phyloP scores from a whole-genome alignment of 768 basidiomycete genomes.

The Boletus eberwhitei region DNA sequence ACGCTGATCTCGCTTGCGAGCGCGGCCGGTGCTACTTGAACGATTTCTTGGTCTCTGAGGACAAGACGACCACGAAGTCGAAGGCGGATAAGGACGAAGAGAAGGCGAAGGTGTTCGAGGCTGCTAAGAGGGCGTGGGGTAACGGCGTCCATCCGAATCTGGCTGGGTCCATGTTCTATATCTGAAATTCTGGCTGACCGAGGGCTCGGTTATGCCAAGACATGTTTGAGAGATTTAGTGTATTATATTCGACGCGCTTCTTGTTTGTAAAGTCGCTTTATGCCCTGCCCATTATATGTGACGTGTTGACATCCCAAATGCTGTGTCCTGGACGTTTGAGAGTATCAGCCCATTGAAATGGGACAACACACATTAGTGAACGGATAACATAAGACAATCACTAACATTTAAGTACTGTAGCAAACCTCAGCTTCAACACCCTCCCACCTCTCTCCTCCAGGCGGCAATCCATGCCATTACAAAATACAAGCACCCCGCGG shows the following conservation, averaged over 20 bases:
- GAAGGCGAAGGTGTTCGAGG: conserved; percentile 15
- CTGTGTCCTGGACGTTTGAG: no score
- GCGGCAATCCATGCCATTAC: conserved; percentile 71
- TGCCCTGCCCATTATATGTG: neutral
- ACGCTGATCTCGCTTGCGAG: conserved; percentile 81
- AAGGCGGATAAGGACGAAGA: conserved; percentile 31
- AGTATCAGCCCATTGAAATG: no score
- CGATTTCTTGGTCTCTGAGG: conserved; percentile 57
- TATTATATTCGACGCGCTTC: neutral
- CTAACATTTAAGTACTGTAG: neutral
- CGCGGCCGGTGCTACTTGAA: conserved; percentile 74
- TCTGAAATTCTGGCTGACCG: conserved; percentile 34
- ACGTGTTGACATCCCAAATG: neutral
- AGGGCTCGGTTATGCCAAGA: neutral
- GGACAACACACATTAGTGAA: neutral
- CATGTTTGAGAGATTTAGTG: neutral
- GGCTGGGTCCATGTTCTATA: conserved; percentile 72
- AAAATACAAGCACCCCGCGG: conserved; percentile 71
- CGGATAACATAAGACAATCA: neutral
- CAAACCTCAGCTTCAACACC: conserved; percentile 21
- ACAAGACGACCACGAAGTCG: conserved; percentile 42
- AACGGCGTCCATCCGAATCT: conserved; percentile 55
- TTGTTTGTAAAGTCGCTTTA: neutral
- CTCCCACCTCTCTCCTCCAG: conserved; percentile 37
- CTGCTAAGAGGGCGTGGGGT: conserved; percentile 43